Evolutionary conservation across 106 monocot genomes (phyloP), one percentile per base, ranked within the genome.

Genomic region (Gastrodia elata): DNA sequence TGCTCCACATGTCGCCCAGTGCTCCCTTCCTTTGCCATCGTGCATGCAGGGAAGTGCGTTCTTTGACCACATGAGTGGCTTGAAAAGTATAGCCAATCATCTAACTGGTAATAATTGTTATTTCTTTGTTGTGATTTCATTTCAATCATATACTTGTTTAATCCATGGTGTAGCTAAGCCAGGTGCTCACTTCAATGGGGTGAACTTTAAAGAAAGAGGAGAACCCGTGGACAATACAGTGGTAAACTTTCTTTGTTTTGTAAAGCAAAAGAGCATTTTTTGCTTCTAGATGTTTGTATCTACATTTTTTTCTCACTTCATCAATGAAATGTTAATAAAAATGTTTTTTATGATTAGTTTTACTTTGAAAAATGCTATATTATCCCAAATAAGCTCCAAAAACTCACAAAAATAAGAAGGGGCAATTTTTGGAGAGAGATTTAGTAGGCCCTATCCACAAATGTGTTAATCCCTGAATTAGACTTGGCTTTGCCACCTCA

Each of bases 61-160:
- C 76, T 32, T 36, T 10, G 73, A 76, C 2, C 30, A 28, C 25
- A 37, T 46, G 39, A 15, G 3, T 77, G 43, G 38, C 57, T 13
- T 38, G 37, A 57, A 26, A 20, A 38, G 26, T 73, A 38, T 25
- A 61, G 30, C 25, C 11, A 37, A 8, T 8, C 20, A 14, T 35
- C 65, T 69, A 55, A 67, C 67, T 78, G 80, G 80, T 81, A 38
- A 78, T n/a, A 38, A 78, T n/a, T 38, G 36, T 38, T 7, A 10
- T 56, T 28, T 33, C 48, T 49, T 9, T 13, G 16, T 22, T 72
- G 35, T 48, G 4, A 61, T 24, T 71, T 24, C 39, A 35, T 74
- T 10, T 0, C 39, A 30, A 20, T 43, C 7, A 26, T 27, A 38
- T 57, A 18, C 26, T 55, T 77, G 33, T 9, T n/a, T n/a, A 28